Base-by-base conservation (phyloP, 371 early-diverging fungal species). In the Haplosporangium sp. region DNA sequence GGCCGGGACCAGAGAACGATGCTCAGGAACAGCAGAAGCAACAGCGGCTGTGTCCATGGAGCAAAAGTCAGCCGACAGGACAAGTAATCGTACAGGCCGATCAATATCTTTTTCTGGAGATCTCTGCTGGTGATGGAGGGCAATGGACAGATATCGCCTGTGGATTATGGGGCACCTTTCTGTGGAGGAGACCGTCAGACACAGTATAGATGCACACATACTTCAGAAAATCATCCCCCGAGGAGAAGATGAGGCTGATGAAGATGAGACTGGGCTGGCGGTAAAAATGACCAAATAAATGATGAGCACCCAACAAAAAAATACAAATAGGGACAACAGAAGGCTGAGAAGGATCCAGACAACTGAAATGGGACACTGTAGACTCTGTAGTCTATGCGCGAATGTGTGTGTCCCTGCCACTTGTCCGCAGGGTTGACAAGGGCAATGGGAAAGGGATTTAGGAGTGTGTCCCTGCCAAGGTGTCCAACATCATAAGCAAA, bases 151-250 rank as follows among this genome's bases (percentile, higher is more conserved):
- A 45, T 10, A 36, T 70, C 11, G 21, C 18, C 13, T 76, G 77
- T 43, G 77, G 77, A 5, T 48, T 48, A 16, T 76, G 77, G 77
- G 52, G 55, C 40, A 76, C 67, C 1, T 71, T 63, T 55, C 11
- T 67, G 45, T 63, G 59, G 71, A 8, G 29, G 9, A 23, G 23
- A 18, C 29, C 29, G 29, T 4, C 4, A 2, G 29, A 4, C 29
- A 29, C 29, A 29, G 29, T 29, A 4, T 29, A 29, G 29, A 29
- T 4, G 29, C 9, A 8, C 13, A 48, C 37, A 41, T 47, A 64
- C 43, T 23, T 18, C 64, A 47, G 56, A 47, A 46, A 64, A 64
- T 16, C 11, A 48, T 64, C 23, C 43, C 43, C 11, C 53, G 29
- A 29, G 29, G 29, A n/a, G 14, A 12, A 46, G 14, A 1, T 46